These are phyloP conservation scores for Colletotrichum eleusines DNA, from an alignment of 2,329 filamentous ascomycete species.

Conservation along the genomic window DNA sequence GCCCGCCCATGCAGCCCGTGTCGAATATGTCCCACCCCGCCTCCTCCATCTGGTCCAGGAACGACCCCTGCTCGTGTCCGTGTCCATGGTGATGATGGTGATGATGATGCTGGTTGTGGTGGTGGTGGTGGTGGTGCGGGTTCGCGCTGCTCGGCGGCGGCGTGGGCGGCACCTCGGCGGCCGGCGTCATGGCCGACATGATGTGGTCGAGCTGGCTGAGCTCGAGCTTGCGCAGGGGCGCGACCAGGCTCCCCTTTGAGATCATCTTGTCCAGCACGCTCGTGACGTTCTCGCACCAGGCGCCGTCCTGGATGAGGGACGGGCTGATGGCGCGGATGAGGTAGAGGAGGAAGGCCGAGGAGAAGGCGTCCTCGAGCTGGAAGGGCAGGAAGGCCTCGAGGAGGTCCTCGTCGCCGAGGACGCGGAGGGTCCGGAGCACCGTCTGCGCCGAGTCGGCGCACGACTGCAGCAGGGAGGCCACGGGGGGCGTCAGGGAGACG, in stretches of 20 bases:
- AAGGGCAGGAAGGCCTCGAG: slow-evolving; percentile 55
- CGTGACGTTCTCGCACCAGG: slow-evolving; percentile 52
- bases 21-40: slow-evolving; percentile 50
- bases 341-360: slow-evolving; percentile 55
- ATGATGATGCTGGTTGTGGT: background rate
- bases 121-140: slow-evolving; percentile 22
- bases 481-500: slow-evolving; percentile 32
- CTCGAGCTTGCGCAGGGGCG: slow-evolving; percentile 53
- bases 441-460: slow-evolving; percentile 42
- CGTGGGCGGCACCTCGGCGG: slow-evolving; percentile 38
- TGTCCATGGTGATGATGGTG: slow-evolving; percentile 26
- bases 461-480: slow-evolving; percentile 37
- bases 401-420: slow-evolving; percentile 46
- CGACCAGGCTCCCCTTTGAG: slow-evolving; percentile 53
- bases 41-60: slow-evolving; percentile 37
- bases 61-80: slow-evolving; percentile 33
- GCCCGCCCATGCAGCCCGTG: slow-evolving; percentile 48
- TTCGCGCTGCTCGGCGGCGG: slow-evolving; percentile 37
- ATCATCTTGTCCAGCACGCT: slow-evolving; percentile 55
- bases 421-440: slow-evolving; percentile 39
- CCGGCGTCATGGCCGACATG: slow-evolving; percentile 51
- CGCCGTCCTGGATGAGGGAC: slow-evolving; percentile 49
- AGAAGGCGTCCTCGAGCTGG: slow-evolving; percentile 57
- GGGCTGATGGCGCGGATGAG: slow-evolving; percentile 51
- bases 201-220: slow-evolving; percentile 54